These are phyloP conservation scores for Beauveria varroae DNA, from an alignment of 2,329 filamentous ascomycete species.

Conservation along the genomic window DNA sequence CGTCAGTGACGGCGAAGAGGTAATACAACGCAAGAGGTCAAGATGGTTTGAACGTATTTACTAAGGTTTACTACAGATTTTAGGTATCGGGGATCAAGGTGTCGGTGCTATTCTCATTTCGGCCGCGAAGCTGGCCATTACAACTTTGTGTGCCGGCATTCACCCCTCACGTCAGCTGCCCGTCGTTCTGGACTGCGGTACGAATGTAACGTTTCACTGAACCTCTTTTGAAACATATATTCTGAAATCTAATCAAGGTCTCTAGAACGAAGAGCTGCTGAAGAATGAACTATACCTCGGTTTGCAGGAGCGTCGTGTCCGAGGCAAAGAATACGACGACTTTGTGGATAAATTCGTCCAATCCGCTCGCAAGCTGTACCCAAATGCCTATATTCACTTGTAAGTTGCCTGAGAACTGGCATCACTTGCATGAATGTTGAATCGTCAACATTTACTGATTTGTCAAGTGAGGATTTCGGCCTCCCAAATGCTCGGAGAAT, in stretches of 20 bases:
- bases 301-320: conserved; percentile 55
- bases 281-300: conserved; percentile 76
- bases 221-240: not conserved
- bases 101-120: conserved; percentile 80
- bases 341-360: conserved; percentile 71
- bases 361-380: conserved; percentile 61
- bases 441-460: not conserved
- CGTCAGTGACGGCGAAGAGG: conserved; percentile 60
- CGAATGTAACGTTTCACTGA: conserved; percentile 36
- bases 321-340: conserved; percentile 66
- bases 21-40: not conserved
- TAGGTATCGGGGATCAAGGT: conserved; percentile 86
- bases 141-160: conserved; percentile 79
- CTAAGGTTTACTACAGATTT: conserved; percentile 38
- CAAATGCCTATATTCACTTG: conserved; percentile 78
- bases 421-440: not conserved
- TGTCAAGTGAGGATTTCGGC: conserved; percentile 64
- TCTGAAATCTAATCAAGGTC: not conserved
- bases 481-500: conserved; percentile 66
- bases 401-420: not conserved
- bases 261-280: conserved; percentile 58
- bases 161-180: conserved; percentile 72
- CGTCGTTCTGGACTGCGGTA: conserved; percentile 80
- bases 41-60: too few relatives aligned
- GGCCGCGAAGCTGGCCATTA: conserved; percentile 73